Percentiles rank a stretch among this genome's conserved stretches.
Evolutionary conservation across 192 early-diverging fungal genomes (phyloP).

Genomic region (Radiomyces spectabilis): DNA sequence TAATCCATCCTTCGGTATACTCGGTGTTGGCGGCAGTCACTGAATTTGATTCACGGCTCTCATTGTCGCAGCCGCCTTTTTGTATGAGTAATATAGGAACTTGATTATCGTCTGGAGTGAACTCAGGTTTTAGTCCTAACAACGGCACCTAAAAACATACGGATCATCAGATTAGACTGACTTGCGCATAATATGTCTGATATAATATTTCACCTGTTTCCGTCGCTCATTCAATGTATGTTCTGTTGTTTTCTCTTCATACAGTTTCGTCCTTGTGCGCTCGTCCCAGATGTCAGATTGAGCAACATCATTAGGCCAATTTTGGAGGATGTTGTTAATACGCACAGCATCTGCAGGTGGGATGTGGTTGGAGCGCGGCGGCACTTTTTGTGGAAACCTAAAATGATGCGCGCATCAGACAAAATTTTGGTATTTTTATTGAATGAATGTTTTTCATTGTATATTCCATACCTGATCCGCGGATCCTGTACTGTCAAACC

Average conservation of each 20-base stretch:
- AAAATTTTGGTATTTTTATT: neutral
- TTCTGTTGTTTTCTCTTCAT: constrained; percentile 42
- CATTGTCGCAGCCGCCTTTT: constrained; percentile 49
- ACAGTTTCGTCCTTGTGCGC: constrained; percentile 27
- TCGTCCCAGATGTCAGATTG: constrained; percentile 52
- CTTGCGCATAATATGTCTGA: no score
- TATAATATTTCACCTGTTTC: constrained; percentile 27
- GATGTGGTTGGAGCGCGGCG: constrained; percentile 24
- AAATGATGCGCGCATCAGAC: neutral
- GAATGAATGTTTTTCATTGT: neutral
- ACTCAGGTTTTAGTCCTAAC: no score
- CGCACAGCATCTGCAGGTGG: constrained; percentile 17
- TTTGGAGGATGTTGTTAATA: constrained; percentile 32
- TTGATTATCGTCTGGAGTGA: constrained; percentile 43
- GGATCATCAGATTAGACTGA: no score
- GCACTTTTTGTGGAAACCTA: constrained; percentile 51
- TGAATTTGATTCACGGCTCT: no score
- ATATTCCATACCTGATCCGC: constrained; percentile 51
- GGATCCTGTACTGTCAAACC: constrained; percentile 82
- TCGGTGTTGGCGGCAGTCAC: constrained; percentile 4
- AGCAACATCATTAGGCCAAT: constrained; percentile 52
- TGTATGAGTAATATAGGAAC: constrained; percentile 83
- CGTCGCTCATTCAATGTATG: constrained; percentile 45
- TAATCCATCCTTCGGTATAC: constrained; percentile 64
- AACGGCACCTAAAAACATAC: no score